A percentile compares a stretch with the other conserved stretches of the same genome.
Evolutionary conservation across 768 basidiomycete species (phyloP).

Genomic region (Daedaleopsis nitida): DNA sequence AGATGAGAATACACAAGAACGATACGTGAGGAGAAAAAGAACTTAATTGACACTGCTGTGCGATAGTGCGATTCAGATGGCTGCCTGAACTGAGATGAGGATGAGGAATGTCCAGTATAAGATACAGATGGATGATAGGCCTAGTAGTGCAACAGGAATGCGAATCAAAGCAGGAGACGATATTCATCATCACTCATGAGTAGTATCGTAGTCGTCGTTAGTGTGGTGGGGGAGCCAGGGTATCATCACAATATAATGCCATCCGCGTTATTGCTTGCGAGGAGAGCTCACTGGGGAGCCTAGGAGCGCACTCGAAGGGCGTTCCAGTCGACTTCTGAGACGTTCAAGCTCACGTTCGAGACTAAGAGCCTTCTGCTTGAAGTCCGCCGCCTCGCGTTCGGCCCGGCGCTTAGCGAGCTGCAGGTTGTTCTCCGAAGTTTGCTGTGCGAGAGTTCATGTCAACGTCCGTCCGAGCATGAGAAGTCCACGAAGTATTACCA

Average conservation of each 20-base stretch:
- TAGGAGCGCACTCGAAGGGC: conserved; percentile 47
- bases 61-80: not conserved
- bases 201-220: conserved; percentile 1
- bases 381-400: conserved; percentile 75
- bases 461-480: conserved; percentile 1
- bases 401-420: conserved; percentile 73
- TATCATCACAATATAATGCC: not conserved
- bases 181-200: conserved; percentile 13
- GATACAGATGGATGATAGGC: conserved; percentile 17
- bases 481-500: conserved; percentile 46
- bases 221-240: conserved; percentile 4
- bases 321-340: conserved; percentile 62
- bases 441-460: conserved; percentile 36
- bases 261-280: conserved; percentile 26
- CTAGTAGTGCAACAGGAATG: conserved; percentile 20
- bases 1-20: too few relatives aligned
- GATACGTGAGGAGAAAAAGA: not conserved
- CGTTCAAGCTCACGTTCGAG: conserved; percentile 72
- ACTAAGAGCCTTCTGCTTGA: conserved; percentile 68
- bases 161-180: not conserved
- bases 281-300: conserved; percentile 39
- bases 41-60: too few relatives aligned
- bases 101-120: conserved; percentile 13
- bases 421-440: conserved; percentile 68
- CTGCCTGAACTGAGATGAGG: not conserved